A percentile compares a stretch with the other conserved stretches of the same genome.
phyloP scores from a whole-genome alignment of 257 asterid species.

The Leonotis leonurus region DNA sequence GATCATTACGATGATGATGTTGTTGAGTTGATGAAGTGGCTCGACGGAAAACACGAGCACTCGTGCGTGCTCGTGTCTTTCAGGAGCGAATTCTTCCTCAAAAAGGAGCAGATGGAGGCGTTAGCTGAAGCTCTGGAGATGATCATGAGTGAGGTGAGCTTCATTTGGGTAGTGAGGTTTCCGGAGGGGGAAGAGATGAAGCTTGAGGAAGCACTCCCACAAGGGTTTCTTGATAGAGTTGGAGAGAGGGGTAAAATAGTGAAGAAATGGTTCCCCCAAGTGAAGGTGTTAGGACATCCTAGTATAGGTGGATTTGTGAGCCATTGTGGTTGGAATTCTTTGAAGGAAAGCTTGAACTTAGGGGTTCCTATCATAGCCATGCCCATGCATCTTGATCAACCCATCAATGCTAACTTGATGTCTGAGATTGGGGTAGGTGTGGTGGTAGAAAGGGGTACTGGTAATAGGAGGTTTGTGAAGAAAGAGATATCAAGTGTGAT shows the following conservation, averaged over 20 bases:
- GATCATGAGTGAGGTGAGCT: conserved; percentile 34
- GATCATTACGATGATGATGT: background rate
- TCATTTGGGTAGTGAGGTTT: conserved; percentile 50
- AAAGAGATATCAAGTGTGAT: conserved; percentile 21
- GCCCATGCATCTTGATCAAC: conserved; percentile 46
- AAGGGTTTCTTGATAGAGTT: conserved; percentile 30
- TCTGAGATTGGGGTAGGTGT: conserved; percentile 29
- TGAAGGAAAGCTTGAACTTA: conserved; percentile 18
- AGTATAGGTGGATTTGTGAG: conserved; percentile 34
- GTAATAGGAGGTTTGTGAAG: conserved; percentile 6
- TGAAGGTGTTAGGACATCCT: conserved; percentile 15
- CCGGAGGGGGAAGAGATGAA: conserved; percentile 21
- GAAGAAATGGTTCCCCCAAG: conserved; percentile 34
- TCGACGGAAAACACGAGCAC: conserved; percentile 15
- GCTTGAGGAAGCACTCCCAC: conserved; percentile 26
- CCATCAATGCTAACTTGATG: conserved; percentile 25
- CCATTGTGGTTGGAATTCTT: conserved; percentile 38
- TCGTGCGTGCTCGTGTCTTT: conserved; percentile 49
- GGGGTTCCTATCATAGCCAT: conserved; percentile 34
- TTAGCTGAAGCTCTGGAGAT: conserved; percentile 42
- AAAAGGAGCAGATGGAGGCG: conserved; percentile 37
- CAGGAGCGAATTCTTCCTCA: conserved; percentile 48
- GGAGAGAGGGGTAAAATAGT: conserved; percentile 28
- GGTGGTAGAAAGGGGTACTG: conserved; percentile 30
- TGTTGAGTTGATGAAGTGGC: conserved; percentile 35